Conservation (phyloP, 768 basidiomycete species). For the Naganishia randhawae region DNA sequence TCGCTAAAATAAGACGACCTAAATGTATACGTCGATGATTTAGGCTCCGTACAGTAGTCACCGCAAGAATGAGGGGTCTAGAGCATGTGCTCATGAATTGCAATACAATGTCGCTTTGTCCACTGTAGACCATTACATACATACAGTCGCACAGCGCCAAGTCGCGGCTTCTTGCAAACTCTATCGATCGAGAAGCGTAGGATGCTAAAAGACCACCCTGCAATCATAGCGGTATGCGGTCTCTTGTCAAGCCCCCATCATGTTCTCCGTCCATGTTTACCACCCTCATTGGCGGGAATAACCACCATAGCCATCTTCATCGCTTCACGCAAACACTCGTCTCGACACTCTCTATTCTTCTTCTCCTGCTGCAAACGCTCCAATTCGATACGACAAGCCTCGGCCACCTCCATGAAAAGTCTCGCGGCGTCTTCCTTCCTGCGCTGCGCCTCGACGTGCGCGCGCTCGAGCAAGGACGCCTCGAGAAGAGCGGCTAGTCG, state of each 20-base stretch:
- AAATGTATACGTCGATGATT: no score
- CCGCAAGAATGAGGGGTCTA: background rate
- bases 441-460: background rate
- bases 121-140: no score
- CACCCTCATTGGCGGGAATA: no score
- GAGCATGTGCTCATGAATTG: background rate
- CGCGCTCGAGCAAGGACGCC: no score
- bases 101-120: background rate
- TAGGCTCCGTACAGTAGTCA: no score
- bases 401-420: background rate
- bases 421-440: background rate
- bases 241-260: background rate
- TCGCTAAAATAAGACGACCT: no score
- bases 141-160: no score
- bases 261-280: no score
- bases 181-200: background rate
- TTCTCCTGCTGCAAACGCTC: constrained; percentile 7
- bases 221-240: background rate
- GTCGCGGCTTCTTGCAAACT: no score
- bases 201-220: background rate
- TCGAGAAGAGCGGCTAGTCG: background rate
- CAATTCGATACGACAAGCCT: background rate
- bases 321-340: background rate
- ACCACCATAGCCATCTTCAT: background rate
- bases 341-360: background rate